Conservation (phyloP, 228 moss, liverwort and hornwort species). For the Sphagnum magellanicum region DNA sequence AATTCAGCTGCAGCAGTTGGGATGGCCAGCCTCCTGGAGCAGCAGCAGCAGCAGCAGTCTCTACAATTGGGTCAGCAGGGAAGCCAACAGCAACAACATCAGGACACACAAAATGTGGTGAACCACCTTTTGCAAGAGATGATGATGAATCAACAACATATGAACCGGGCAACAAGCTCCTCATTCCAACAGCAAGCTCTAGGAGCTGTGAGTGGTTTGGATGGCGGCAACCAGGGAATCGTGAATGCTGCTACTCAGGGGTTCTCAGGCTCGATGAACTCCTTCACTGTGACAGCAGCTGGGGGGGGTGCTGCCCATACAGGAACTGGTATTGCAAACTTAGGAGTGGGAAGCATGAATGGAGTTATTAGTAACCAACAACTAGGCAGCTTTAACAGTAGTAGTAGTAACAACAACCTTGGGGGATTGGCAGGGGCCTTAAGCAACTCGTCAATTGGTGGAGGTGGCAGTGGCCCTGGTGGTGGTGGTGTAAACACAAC, state of each 20-base stretch:
- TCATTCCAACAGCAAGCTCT: slow-evolving; percentile 45
- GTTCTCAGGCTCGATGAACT: slow-evolving; percentile 18
- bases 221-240: neutral
- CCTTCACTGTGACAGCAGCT: slow-evolving; percentile 19
- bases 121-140: slow-evolving; percentile 91
- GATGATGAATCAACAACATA: slow-evolving; percentile 93
- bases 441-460: slow-evolving; percentile 35
- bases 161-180: slow-evolving; percentile 8
- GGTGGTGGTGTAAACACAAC: no score
- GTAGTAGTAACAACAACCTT: slow-evolving; percentile 38
- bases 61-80: neutral
- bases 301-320: slow-evolving; percentile 13
- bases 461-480: slow-evolving; percentile 34
- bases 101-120: slow-evolving; percentile 56
- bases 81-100: slow-evolving; percentile 33
- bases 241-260: slow-evolving; percentile 40
- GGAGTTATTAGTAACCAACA: slow-evolving; percentile 56
- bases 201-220: slow-evolving; percentile 31
- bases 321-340: slow-evolving; percentile 6
- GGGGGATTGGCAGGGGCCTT: slow-evolving; percentile 68
- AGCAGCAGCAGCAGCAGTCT: slow-evolving; percentile 36
- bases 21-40: slow-evolving; percentile 27
- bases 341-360: slow-evolving; percentile 54
- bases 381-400: slow-evolving; percentile 26
- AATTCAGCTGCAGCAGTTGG: slow-evolving; percentile 20